Base-by-base conservation (phyloP, 2,329 filamentous ascomycete genomes). In the Knoxdaviesia proteae region DNA sequence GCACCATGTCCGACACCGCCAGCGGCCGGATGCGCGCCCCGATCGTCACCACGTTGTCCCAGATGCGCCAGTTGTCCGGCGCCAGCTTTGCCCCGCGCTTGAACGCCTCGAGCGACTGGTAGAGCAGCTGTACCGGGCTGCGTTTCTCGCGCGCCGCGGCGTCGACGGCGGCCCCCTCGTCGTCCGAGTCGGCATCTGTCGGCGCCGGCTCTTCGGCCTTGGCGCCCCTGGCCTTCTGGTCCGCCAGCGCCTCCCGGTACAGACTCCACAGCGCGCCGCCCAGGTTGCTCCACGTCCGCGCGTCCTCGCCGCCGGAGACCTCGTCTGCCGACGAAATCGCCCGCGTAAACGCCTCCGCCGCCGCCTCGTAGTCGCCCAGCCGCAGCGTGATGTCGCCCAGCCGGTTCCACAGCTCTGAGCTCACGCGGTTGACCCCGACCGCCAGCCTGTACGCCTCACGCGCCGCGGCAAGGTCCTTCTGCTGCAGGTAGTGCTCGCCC, bases 21-120 rank as follows among this genome's bases (percentile, higher is more conserved):
- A 83, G 79, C 0, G 88, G 87, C 1, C 68, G 69, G 32, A 90
- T 71, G 2, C 84, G 81, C 0, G 82, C 74, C 0, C 83, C 80
- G 29, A 96, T 77, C 0, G 86, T 90, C 45, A 98, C 72, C 10
- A 96, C 80, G 52, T 98, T 98, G 55, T 93, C 84, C 88, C 88
- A 96, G 57, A 98, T 94, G 50, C 84, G 77, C 70, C 80, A 83
- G 61, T 88, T 88, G 51, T 86, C 78, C 57, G 84, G 72, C 41
- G 92, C 84, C 30, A 94, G 71, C 5, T 73, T 70, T 0, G 87
- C 84, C 7, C 87, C 90, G 48, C 82, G 80, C 55, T 93, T 90
- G 58, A 93, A 84, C 0, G 90, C 88, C 5, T 72, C 66, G 1
- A 98, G 71, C 0, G 90, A 77, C 54, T 93, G 84, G 0, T 69